Evolutionary conservation across 495 filamentous ascomycete genomes (phyloP), one percentile per base, ranked within the genome.

Genomic region (Polyplosphaeria fusca): DNA sequence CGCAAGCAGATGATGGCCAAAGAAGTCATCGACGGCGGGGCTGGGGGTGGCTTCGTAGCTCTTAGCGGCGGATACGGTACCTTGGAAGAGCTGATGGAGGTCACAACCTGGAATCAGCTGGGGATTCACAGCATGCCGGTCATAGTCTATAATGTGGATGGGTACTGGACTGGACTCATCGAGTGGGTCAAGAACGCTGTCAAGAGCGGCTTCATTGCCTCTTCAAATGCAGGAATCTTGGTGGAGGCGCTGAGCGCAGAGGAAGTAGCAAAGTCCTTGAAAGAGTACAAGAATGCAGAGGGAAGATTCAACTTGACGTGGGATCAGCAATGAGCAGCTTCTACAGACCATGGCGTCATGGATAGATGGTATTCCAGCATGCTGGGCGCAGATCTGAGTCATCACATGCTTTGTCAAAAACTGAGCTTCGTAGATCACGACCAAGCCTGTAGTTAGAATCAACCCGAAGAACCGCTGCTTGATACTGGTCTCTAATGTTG

Each of bases 81-180:
- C 5, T 77, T 97, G 67, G 93, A 98, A 73, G 93, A 98, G 77
- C 75, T 97, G 50, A 92, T 96, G 75, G 93, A 98, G 79, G 86
- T 95, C 51, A 86, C 85, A 26, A 97, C 93, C 12, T 98, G 93
- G 93, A 97, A 96, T 71, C 93, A 96, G 73, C 71, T 98, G 52
- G 93, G 94, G 0, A 98, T 98, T 57, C 93, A 98, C 70, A 79
- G 77, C 52, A 79, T 81, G 55, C 88, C 87, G 0, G 81, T 98
- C 42, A 83, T 91, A 39, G 71, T 96, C 58, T 77, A 87, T 38
- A 97, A 97, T 71, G 78, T 92, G 25, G 84, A 89, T 47, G 91
- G 91, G 1, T 97, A 92, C 68, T 98, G 91, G 76, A 83, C 95
- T 74, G 90, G 90, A 3, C 69, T 98, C 52, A 60, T 95, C 55